phyloP scores from a whole-genome alignment of 75 land plant species.

The Picea glauca region DNA sequence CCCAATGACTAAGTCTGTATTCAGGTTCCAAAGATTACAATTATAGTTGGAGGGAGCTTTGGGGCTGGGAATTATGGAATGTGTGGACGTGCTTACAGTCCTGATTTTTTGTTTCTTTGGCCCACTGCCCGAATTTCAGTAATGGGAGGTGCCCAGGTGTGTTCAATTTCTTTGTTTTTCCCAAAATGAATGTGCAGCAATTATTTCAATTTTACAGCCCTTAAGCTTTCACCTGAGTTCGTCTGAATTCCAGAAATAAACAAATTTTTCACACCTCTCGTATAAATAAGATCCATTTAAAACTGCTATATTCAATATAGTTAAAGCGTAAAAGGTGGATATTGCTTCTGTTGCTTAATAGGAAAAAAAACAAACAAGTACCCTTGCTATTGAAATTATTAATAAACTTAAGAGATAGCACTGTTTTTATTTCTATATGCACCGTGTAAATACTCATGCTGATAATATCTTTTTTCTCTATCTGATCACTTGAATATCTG shows the following conservation, averaged over 20 bases:
- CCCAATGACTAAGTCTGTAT: not conserved
- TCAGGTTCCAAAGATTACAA: constrained; percentile 93
- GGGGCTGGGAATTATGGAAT: constrained; percentile 99
- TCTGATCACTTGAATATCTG: not conserved
- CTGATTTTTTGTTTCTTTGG: constrained; percentile 95
- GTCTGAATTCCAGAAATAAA: not conserved
- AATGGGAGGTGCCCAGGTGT: constrained; percentile 98
- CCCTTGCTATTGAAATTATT: not conserved
- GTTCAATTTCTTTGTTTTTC: not conserved
- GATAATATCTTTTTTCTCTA: not conserved
- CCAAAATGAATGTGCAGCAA: not conserved
- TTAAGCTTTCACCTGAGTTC: not conserved
- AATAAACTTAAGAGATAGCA: not conserved
- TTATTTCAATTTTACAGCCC: not conserved
- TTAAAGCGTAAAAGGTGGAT: not conserved
- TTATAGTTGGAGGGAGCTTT: constrained; percentile 97
- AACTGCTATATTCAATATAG: not conserved
- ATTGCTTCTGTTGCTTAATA: not conserved
- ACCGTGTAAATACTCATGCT: not conserved
- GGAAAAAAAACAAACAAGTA: not conserved
- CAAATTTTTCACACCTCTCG: not conserved
- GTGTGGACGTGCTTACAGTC: constrained; percentile 99
- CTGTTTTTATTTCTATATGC: not conserved
- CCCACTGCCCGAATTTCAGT: constrained; percentile 99
- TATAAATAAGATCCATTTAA: not conserved